These are phyloP conservation scores for Fragaria nilgerrensis DNA, from an alignment of 306 rosid species.

Conservation along the genomic window DNA sequence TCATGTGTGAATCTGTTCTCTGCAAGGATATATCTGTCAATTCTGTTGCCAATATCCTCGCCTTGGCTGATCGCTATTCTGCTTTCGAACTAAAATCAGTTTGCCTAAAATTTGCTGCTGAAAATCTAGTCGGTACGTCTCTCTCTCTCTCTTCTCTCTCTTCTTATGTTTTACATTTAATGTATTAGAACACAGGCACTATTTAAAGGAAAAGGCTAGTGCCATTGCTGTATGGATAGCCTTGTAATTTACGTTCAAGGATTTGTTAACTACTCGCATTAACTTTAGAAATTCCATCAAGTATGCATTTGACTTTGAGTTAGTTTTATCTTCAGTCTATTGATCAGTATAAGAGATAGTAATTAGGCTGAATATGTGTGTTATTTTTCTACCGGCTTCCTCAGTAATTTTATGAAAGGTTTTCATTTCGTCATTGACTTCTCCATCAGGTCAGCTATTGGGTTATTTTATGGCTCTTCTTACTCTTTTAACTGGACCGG, in stretches of 20 bases:
- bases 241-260: background rate
- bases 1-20: slow-evolving; percentile 94
- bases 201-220: background rate
- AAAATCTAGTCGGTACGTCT: slow-evolving; percentile 82
- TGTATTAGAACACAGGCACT: background rate
- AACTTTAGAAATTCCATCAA: background rate
- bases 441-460: background rate
- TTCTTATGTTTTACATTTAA: background rate
- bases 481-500: background rate
- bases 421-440: background rate
- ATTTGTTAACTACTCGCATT: background rate
- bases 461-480: background rate
- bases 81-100: slow-evolving; percentile 83
- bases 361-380: background rate
- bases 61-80: slow-evolving; percentile 81
- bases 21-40: slow-evolving; percentile 88
- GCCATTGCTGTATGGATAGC: background rate
- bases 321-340: background rate
- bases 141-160: background rate
- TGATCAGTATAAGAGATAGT: background rate
- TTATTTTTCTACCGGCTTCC: background rate
- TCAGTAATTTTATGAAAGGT: background rate
- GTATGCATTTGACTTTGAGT: background rate
- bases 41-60: slow-evolving; percentile 84
- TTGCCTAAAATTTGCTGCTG: slow-evolving; percentile 89